Evolutionary conservation across 1,284 basidiomycete genomes (phyloP).

Genomic region (Pseudomicrostroma phylloplanum): DNA sequence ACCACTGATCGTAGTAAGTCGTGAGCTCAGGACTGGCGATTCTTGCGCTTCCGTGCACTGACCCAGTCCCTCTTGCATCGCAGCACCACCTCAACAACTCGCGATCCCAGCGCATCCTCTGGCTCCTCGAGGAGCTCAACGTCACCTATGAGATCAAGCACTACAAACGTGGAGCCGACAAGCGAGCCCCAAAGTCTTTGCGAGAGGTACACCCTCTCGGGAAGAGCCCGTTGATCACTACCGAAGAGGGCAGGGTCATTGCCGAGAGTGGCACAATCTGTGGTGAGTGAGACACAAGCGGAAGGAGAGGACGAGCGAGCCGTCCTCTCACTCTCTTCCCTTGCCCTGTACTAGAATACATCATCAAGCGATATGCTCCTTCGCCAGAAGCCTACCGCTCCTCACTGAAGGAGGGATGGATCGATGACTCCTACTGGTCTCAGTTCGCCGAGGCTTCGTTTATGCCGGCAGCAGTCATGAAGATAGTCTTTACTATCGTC

Average conservation of each 20-base stretch:
- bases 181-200: slow-evolving; percentile 36
- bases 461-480: slow-evolving; percentile 44
- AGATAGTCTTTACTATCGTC: slow-evolving; percentile 36
- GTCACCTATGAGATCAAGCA: slow-evolving; percentile 41
- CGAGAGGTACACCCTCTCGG: slow-evolving; percentile 41
- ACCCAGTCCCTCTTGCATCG: too few relatives aligned
- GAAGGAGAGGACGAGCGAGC: background rate
- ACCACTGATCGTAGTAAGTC: slow-evolving; percentile 21
- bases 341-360: slow-evolving; percentile 24
- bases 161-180: slow-evolving; percentile 34
- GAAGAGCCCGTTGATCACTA: slow-evolving; percentile 46
- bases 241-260: slow-evolving; percentile 29
- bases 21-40: background rate
- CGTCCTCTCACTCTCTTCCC: background rate
- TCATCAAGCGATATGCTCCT: slow-evolving; percentile 45
- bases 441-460: slow-evolving; percentile 43
- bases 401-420: slow-evolving; percentile 21
- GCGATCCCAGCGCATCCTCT: slow-evolving; percentile 47
- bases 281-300: slow-evolving; percentile 15
- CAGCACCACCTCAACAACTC: slow-evolving; percentile 47
- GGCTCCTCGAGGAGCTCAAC: slow-evolving; percentile 48
- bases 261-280: slow-evolving; percentile 48
- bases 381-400: slow-evolving; percentile 25
- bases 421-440: slow-evolving; percentile 38
- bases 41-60: too few relatives aligned